These are phyloP conservation scores for Picochlorum costavermella DNA, from an alignment of 139 green algal genomes.

Conservation along the genomic window DNA sequence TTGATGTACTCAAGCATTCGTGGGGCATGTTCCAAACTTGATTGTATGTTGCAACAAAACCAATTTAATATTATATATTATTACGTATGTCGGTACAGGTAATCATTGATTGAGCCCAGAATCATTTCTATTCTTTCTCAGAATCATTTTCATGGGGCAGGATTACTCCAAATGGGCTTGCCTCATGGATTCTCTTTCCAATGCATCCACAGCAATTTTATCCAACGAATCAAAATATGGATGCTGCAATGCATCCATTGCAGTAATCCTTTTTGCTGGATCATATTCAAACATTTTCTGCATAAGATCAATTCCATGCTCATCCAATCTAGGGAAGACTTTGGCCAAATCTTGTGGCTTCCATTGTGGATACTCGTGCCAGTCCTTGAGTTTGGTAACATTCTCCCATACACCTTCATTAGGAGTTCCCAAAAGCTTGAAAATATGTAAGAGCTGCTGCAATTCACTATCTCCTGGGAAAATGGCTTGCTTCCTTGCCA, in stretches of 20 bases:
- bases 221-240: constrained; percentile 91
- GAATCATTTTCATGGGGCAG: neutral
- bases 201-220: constrained; percentile 53
- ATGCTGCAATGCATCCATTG: constrained; percentile 88
- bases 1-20: constrained; percentile 80
- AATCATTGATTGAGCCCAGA: too few species aligned
- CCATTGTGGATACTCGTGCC: constrained; percentile 78
- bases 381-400: constrained; percentile 68
- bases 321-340: constrained; percentile 70
- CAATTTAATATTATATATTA: too few species aligned
- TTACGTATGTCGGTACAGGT: too few species aligned
- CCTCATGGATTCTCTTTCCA: constrained; percentile 46
- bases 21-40: constrained; percentile 53
- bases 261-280: constrained; percentile 59
- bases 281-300: constrained; percentile 67
- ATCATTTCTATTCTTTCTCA: too few species aligned
- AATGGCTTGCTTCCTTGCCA: constrained; percentile 64
- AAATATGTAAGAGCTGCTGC: constrained; percentile 84
- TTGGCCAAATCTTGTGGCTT: constrained; percentile 44
- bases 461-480: constrained; percentile 80
- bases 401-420: constrained; percentile 66
- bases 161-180: constrained; percentile 7
- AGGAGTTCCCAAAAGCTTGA: constrained; percentile 81
- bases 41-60: too few species aligned
- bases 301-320: constrained; percentile 71